A percentile compares a stretch with the other conserved stretches of the same genome.
phyloP scores from a whole-genome alignment of 2,329 filamentous ascomycete species.

The Trichoderma brevicompactum region DNA sequence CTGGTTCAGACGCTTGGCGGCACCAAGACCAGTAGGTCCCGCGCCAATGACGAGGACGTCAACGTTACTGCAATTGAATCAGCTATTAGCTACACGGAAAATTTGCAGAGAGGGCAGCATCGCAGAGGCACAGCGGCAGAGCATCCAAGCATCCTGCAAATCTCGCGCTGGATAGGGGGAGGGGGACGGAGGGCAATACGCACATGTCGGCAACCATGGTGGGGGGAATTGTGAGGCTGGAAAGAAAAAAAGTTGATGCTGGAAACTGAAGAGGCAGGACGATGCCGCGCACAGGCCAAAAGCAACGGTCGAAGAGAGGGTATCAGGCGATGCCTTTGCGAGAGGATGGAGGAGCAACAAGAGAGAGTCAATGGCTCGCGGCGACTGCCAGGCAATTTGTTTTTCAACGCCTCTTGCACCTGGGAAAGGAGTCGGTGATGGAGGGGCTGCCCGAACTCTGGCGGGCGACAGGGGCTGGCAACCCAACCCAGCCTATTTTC shows the following conservation, averaged over 20 bases:
- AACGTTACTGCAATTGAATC: slow-evolving; percentile 67
- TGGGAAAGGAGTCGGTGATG: slow-evolving; percentile 43
- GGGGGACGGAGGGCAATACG: slow-evolving; percentile 34
- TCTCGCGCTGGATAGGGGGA: slow-evolving; percentile 15
- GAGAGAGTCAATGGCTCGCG: slow-evolving; percentile 35
- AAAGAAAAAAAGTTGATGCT: slow-evolving; percentile 31
- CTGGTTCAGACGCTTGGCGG: slow-evolving; percentile 96
- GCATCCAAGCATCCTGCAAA: not conserved
- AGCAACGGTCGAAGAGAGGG: slow-evolving; percentile 14
- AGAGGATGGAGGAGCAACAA: slow-evolving; percentile 35
- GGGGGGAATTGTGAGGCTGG: slow-evolving; percentile 34
- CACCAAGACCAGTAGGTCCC: slow-evolving; percentile 95
- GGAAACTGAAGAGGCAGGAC: slow-evolving; percentile 31
- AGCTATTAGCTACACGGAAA: slow-evolving; percentile 30
- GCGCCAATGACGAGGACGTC: slow-evolving; percentile 98
- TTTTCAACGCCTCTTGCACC: slow-evolving; percentile 35
- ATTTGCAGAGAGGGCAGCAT: not conserved
- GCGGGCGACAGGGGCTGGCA: slow-evolving; percentile 38
- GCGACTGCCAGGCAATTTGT: slow-evolving; percentile 39
- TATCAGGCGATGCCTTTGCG: slow-evolving; percentile 34
- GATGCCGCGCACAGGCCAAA: slow-evolving; percentile 17
- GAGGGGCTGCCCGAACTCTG: slow-evolving; percentile 47
- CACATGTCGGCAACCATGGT: slow-evolving; percentile 49
- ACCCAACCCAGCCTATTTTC: slow-evolving; percentile 24
- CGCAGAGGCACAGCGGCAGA: not conserved